Base-by-base conservation (phyloP, 2,329 filamentous ascomycete genomes). In the Diaporthe sp. region DNA sequence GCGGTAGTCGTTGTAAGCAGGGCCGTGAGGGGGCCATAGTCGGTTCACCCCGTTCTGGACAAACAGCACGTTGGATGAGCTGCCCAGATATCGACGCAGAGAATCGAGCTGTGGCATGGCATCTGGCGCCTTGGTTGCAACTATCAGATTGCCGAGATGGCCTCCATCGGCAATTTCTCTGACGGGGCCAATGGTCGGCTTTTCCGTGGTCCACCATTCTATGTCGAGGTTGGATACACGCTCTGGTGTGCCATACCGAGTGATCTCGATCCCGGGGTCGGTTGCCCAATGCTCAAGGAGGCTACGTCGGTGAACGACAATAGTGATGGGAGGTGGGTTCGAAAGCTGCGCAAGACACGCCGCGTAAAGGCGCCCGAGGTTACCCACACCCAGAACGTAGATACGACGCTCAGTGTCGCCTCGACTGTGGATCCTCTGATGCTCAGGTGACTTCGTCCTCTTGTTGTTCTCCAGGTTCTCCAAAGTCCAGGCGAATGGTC, bases 21-120 rank as follows among this genome's bases (percentile, higher is more conserved):
- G 78, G 3, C 89, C 88, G 68, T 87, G 81, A 10, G 89, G 89
- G 34, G 89, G 89, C 89, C 89, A 91, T 22, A 90, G 82, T 78
- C 86, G 88, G 44, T 94, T 95, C 91, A 98, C 94, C 62, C 96
- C 96, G 80, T 98, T 98, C 80, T 98, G 96, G 34, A 95, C 86
- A 80, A 98, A 94, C 17, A 93, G 88, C n/a, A 98, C 90, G 0
- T 94, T 94, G n/a, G 92, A 94, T 4, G 88, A 83, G 4, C 85
- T 83, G 77, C 91, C 88, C 3, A 92, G 88, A 71, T 98, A 90
- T 1, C 90, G 84, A 9, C 90, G 86, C 19, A 98, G 84, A 25
- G 86, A 82, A 71, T 88, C 87, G 7, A 88, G 84, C 55, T 94
- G 93, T 1, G 88, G 85, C n/a, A 94, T 83, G 0, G 94, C 94